Evolutionary conservation across 1,139 yeast species (phyloP), one percentile per base, ranked within the genome.

Genomic region (Geotrichum histeridarum): DNA sequence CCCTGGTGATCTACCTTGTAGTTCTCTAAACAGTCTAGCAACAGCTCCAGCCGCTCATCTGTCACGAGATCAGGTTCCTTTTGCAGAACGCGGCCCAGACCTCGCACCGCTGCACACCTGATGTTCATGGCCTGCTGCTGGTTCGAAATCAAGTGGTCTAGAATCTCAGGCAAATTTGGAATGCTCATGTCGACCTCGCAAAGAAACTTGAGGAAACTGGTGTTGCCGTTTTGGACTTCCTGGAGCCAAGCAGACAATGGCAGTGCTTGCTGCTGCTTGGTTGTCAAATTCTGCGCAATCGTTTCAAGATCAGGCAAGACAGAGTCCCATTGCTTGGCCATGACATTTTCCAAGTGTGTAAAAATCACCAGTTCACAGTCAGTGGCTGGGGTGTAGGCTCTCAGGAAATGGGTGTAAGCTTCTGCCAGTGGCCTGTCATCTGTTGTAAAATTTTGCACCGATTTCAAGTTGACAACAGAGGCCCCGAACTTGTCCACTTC

Each of bases 1-100:
- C 77, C 77, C n/a, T 75, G 63, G 4, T 64, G 56, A 42, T 70
- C 73, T 1, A 62, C 57, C 1, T 72, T 60, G 56, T 72, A 73
- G 55, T 74, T 76, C 22, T 63, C 61, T 32, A 69, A 59, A 3
- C 67, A 67, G 1, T 48, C 32, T 1, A 60, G 33, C 4, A 68
- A 32, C 4, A 59, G 48, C 1, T 44, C 51, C 14, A 59, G 36
- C 11, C 22, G 35, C 7, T 27, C 17, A 6, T 9, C 17, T 51
- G n/a, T 15, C 5, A 36, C 15, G 6, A 32, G 36, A 17, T 31
- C 30, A 32, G 30, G 27, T 8, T 27, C 15, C 6, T 15, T 15
- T 17, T 14, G 42, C 17, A 35, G 9, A 33, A 42, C 4, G 12
- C 2, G 17, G 11, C 53, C 50, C 22, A 53, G 36, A 27, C 52